phyloP scores from a whole-genome alignment of 75 land plant genomes.

The Pinus tabuliformis region DNA sequence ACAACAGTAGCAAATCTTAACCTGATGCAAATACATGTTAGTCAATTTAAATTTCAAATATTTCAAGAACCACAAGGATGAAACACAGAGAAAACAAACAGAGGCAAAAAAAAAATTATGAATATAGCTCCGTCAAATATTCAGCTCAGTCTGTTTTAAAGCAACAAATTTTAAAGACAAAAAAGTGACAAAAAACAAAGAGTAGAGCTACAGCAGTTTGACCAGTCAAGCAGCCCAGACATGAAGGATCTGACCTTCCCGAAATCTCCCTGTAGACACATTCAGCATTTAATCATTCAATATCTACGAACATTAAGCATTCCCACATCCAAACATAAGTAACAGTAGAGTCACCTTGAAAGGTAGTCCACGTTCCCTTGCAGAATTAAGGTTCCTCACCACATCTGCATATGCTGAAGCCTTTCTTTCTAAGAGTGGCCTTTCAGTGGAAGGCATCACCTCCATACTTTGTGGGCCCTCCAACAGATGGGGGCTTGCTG shows the following conservation, averaged over 20 bases:
- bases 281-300: conserved; percentile 1
- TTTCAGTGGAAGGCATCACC: conserved; percentile 27
- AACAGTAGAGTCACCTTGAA: conserved; percentile 57
- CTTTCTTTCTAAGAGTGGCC: conserved; percentile 59
- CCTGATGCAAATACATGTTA: not conserved
- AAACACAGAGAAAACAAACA: not conserved
- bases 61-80: not conserved
- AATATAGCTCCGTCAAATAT: too few species aligned
- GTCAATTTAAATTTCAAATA: not conserved
- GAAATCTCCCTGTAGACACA: not conserved
- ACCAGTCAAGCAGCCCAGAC: too few species aligned
- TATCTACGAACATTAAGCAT: conserved; percentile 1
- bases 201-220: too few species aligned
- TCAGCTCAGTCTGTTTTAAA: too few species aligned
- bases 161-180: too few species aligned
- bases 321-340: not conserved
- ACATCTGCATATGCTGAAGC: conserved; percentile 73
- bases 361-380: conserved; percentile 70
- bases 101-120: too few species aligned
- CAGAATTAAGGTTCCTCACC: conserved; percentile 72
- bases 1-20: not conserved
- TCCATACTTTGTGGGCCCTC: conserved; percentile 39
- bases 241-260: too few species aligned
- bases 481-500: conserved; percentile 30
- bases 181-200: too few species aligned